These are phyloP conservation scores for Ceratobasidium sp. DNA, from an alignment of 1,284 basidiomycete species.

Conservation along the genomic window DNA sequence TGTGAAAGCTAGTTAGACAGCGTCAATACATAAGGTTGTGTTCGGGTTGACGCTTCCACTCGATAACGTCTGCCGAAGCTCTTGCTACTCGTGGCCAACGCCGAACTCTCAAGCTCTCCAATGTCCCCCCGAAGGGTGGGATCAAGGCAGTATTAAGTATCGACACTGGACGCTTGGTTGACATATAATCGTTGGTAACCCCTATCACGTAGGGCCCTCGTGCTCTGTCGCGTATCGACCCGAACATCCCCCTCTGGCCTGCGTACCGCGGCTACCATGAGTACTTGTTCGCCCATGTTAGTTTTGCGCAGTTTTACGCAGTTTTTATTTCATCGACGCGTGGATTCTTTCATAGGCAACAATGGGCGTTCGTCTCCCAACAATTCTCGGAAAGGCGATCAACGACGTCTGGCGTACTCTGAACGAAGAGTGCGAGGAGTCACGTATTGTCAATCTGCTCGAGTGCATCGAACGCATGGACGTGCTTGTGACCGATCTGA, in stretches of 20 bases:
- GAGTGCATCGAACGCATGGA: slow-evolving; percentile 91
- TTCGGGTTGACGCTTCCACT: no score
- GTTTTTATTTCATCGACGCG: not conserved
- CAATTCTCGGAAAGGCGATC: slow-evolving; percentile 96
- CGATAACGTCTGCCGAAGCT: slow-evolving; percentile 11
- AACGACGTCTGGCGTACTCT: slow-evolving; percentile 93
- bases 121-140: slow-evolving; percentile 46
- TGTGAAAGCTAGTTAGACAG: no score
- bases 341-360: slow-evolving; percentile 67
- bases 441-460: slow-evolving; percentile 87
- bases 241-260: slow-evolving; percentile 97
- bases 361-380: slow-evolving; percentile 94
- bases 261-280: slow-evolving; percentile 96
- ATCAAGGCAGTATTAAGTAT: slow-evolving; percentile 33
- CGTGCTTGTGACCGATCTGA: slow-evolving; percentile 85
- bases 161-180: not conserved
- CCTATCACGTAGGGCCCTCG: slow-evolving; percentile 38
- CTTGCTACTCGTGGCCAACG: slow-evolving; percentile 15
- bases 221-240: slow-evolving; percentile 66
- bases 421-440: slow-evolving; percentile 88
- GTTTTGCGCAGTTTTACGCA: slow-evolving; percentile 40
- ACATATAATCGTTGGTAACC: slow-evolving; percentile 16
- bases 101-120: slow-evolving; percentile 45
- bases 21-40: no score
- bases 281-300: slow-evolving; percentile 89